Base-by-base conservation (phyloP, 164 flowering plant species). In the Annona squamosa region DNA sequence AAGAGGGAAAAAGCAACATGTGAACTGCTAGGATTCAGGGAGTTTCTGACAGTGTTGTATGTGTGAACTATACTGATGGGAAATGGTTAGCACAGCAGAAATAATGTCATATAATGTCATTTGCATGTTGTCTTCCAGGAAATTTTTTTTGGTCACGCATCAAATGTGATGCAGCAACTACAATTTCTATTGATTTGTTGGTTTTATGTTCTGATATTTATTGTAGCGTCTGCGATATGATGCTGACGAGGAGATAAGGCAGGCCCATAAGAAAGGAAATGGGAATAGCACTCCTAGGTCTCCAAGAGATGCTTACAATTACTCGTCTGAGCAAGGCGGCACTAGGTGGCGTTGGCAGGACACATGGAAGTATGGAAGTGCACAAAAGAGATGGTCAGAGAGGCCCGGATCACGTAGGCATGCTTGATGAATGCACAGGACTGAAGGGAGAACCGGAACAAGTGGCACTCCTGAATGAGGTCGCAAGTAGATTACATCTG, bases 141-240 rank as follows among this genome's bases (percentile, higher is more conserved):
- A 64, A 43, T 43, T 9, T 64, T 12, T 43, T 3, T 64, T 10
- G 67, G 37, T 1, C 16, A 6, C 37, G 42, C 42, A 41, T 18
- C 9, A 18, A 18, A 63, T 17, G 66, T 18, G 9, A 64, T 41
- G 19, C 43, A 1, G 48, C 45, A 5, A 2, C n/a, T 66, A 13
- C 46, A 66, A 66, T 42, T 66, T 66, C 4, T 4, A 12, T 37
- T 7, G 68, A 17, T 42, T 17, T 43, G 44, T 17, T 44, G 16
- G 42, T 10, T 13, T 12, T 17, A 37, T 3, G 12, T 42, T 66
- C 45, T 48, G 41, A 4, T 61, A 3, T 46, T 3, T 16, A 42
- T 74, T 48, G 70, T 86, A 91, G 97, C 91, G 97, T 0, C 83
- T 89, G 37, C 86, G 76, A 56, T 92, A 87, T 79, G 97, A 94